Evolutionary conservation across 2,329 filamentous ascomycete genomes (phyloP), one percentile per base, ranked within the genome.

Genomic region (Exophiala viscosa): DNA sequence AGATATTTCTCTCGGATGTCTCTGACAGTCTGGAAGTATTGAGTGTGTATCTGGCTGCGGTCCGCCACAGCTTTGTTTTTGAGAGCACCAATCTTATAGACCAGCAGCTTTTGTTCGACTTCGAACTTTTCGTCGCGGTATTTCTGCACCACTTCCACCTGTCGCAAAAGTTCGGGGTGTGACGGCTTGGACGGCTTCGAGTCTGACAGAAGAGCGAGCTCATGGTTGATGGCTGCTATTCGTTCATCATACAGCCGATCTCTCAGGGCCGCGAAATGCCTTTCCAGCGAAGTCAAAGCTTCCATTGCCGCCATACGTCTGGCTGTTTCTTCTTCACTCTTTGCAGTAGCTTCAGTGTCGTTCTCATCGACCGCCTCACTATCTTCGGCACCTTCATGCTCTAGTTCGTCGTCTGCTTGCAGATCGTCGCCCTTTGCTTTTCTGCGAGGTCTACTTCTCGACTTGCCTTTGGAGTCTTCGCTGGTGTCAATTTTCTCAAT

Each of bases 131-230:
- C 86, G 54, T 91, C 84, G 58, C 88, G 81, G 65, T 92, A 84
- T 54, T 87, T 85, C 70, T 95, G 84, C 50, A 99, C 81, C 66
- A 87, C 90, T 67, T 89, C 84, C 68, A 95, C 85, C 84, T 96
- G 95, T 38, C 88, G 88, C 33, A 96, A 77, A 61, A 91, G 92
- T 68, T 96, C 92, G 33, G 90, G 88, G 67, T 99, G 93, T n/a
- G 83, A 86, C 47, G 80, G 80, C 45, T 79, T 76, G 13, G 83
- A 86, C 47, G 80, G 80, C 45, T 79, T 76, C 1, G 79, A 72
- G 50, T 80, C 75, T 44, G 74, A 75, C 42, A 87, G 73, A 69
- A 84, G 75, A 41, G 80, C 76, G 44, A 86, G 72, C 69, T 86
- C 83, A 45, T 76, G 74, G 57, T 95, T 90, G 50, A 95, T 77